Percentiles rank a stretch among this genome's conserved stretches.
Evolutionary conservation across 2,329 filamentous ascomycete genomes (phyloP).

Genomic region (Lachnellula cervina): DNA sequence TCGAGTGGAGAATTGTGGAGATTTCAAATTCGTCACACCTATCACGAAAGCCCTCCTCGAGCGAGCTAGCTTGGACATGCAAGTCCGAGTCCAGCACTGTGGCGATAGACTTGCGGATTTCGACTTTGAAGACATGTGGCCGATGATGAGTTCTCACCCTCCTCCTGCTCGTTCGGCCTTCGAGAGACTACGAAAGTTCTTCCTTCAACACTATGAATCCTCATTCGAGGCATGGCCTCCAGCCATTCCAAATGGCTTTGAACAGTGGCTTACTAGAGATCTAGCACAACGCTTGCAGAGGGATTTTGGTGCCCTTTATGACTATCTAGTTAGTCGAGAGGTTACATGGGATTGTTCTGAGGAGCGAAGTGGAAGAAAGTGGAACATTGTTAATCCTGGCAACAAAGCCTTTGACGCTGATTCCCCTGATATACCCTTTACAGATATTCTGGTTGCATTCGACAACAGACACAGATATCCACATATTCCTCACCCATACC

Average conservation of each 20-base stretch:
- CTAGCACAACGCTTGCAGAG: conserved; percentile 53
- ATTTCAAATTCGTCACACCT: conserved; percentile 55
- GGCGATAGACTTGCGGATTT: conserved; percentile 58
- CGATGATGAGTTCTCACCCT: conserved; percentile 30
- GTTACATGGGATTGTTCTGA: conserved; percentile 61
- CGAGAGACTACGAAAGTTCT: conserved; percentile 55
- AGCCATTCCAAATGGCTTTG: conserved; percentile 35
- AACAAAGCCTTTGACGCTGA: conserved; percentile 47
- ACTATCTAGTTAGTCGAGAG: conserved; percentile 65
- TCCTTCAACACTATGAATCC: conserved; percentile 52
- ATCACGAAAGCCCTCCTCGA: conserved; percentile 61
- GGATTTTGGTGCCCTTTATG: conserved; percentile 65
- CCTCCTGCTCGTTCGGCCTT: conserved; percentile 43
- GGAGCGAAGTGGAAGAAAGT: conserved; percentile 56
- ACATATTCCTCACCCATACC: conserved; percentile 63
- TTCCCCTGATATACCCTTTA: conserved; percentile 53
- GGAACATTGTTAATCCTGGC: conserved; percentile 53
- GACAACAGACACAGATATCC: conserved; percentile 59
- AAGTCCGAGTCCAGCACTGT: conserved; percentile 57
- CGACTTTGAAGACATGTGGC: conserved; percentile 59
- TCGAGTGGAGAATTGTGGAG: conserved; percentile 45
- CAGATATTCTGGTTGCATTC: conserved; percentile 61
- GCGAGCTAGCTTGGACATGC: conserved; percentile 54
- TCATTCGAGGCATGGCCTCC: conserved; percentile 61
- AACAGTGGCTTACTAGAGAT: conserved; percentile 57